Percentiles rank a stretch among this genome's conserved stretches.
phyloP scores from a whole-genome alignment of 1,284 basidiomycete species.

The Heterobasidion parviporum region DNA sequence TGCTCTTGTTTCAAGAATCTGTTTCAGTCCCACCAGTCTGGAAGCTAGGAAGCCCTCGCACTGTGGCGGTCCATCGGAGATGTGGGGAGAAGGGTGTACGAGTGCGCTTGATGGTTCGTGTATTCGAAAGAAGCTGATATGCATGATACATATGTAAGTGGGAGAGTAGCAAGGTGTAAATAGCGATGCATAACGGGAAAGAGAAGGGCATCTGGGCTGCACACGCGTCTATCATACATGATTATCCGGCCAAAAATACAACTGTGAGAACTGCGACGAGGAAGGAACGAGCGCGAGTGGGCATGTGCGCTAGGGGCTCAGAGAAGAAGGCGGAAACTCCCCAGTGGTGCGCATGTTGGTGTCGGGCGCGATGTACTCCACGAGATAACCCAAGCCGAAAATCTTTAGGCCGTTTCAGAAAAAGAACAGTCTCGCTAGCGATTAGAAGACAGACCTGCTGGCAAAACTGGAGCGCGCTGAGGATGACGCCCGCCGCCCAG shows the following conservation, averaged over 20 bases:
- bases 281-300: not conserved
- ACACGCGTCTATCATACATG: not conserved
- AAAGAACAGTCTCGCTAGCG: not conserved
- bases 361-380: constrained; percentile 1
- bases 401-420: not conserved
- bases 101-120: too few relatives aligned
- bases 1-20: too few relatives aligned
- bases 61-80: too few relatives aligned
- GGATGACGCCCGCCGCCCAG: constrained; percentile 22
- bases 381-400: not conserved
- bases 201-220: not conserved
- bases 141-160: too few relatives aligned
- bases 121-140: too few relatives aligned
- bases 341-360: not conserved
- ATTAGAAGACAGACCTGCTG: not conserved
- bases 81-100: too few relatives aligned
- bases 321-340: not conserved
- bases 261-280: not conserved
- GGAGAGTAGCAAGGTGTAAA: too few relatives aligned
- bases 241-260: not conserved
- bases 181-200: not conserved
- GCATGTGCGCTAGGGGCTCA: not conserved
- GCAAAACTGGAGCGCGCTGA: constrained; percentile 11
- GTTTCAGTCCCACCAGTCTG: too few relatives aligned
- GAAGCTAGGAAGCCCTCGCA: too few relatives aligned